These are phyloP conservation scores for Paramyrothecium sp. DNA, from an alignment of 2,329 filamentous ascomycete species.

Conservation along the genomic window DNA sequence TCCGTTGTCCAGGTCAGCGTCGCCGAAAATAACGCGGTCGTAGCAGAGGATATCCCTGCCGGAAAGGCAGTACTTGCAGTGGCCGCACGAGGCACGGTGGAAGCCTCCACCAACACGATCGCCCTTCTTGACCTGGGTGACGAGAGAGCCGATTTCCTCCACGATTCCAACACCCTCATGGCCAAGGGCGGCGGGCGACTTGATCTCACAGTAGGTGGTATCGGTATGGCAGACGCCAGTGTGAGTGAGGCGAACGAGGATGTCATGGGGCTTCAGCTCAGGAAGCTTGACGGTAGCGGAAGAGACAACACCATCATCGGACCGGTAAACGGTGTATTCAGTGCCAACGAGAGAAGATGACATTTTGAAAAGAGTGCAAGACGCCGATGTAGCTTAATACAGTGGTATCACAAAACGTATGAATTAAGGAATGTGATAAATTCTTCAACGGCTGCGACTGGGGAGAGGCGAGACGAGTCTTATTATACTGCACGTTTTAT, in stretches of 20 bases:
- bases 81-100: conserved; percentile 47
- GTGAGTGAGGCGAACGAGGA: conserved; percentile 11
- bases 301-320: background rate
- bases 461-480: background rate
- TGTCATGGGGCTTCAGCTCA: conserved; percentile 7
- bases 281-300: conserved; percentile 1
- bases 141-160: conserved; percentile 38
- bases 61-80: conserved; percentile 43
- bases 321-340: conserved; percentile 6
- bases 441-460: background rate
- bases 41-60: conserved; percentile 11
- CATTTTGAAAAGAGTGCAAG: background rate
- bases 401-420: background rate
- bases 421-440: too few relatives aligned
- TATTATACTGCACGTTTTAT: background rate
- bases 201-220: background rate
- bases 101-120: conserved; percentile 41
- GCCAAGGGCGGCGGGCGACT: conserved; percentile 34
- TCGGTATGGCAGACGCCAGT: conserved; percentile 10
- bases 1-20: conserved; percentile 8
- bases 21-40: conserved; percentile 9
- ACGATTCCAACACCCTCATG: conserved; percentile 51
- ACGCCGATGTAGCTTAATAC: background rate
- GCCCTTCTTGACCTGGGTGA: conserved; percentile 41
- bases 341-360: background rate